These are phyloP conservation scores for Neopestalotiopsis sp. DNA, from an alignment of 2,329 filamentous ascomycete species.

Conservation along the genomic window DNA sequence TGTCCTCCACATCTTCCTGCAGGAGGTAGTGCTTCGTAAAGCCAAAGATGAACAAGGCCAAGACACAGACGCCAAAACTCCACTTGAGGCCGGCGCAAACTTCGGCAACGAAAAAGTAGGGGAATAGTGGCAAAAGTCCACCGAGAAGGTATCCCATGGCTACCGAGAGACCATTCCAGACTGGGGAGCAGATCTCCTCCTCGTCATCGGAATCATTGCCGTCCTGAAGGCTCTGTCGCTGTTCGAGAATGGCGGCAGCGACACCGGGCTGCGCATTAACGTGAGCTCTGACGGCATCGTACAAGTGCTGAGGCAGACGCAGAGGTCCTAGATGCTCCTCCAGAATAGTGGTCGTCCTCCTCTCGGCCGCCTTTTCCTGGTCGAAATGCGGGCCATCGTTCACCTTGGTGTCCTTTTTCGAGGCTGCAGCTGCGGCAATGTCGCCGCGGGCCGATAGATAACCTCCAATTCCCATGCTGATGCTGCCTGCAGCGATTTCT, in stretches of 20 bases:
- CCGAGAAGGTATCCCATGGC: constrained; percentile 73
- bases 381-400: constrained; percentile 29
- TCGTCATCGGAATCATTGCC: constrained; percentile 4
- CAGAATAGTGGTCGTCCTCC: constrained; percentile 17
- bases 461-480: constrained; percentile 79
- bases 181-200: constrained; percentile 42
- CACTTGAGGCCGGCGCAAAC: constrained; percentile 59
- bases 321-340: constrained; percentile 33
- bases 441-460: constrained; percentile 72
- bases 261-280: constrained; percentile 24
- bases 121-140: constrained; percentile 72
- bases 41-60: constrained; percentile 68
- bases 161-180: constrained; percentile 68
- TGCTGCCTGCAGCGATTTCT: constrained; percentile 77
- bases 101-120: constrained; percentile 65
- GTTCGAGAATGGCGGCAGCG: constrained; percentile 32
- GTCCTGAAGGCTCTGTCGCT: constrained; percentile 40
- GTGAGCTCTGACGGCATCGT: constrained; percentile 30
- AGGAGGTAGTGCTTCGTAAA: constrained; percentile 64
- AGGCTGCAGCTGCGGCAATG: constrained; percentile 23
- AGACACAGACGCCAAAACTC: constrained; percentile 64
- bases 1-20: constrained; percentile 18
- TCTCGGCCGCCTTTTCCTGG: constrained; percentile 38
- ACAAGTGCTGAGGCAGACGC: constrained; percentile 30
- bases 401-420: not conserved